A percentile compares a stretch with the other conserved stretches of the same genome.
Conservation (phyloP, 371 early-diverging fungal species). For the Nematocida ironsii region DNA sequence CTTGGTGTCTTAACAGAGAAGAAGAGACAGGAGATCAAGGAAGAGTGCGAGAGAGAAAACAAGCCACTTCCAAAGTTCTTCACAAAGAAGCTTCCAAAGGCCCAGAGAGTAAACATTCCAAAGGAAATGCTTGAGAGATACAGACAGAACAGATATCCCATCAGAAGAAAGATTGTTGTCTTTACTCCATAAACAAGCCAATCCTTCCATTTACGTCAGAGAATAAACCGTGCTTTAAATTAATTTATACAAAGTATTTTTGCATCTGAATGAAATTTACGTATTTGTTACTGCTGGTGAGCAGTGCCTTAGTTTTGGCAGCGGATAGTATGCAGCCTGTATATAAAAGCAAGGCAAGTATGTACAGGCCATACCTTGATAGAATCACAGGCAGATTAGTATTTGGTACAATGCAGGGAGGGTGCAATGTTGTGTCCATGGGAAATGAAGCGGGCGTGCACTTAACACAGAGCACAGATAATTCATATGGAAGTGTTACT, state of each 20-base stretch:
- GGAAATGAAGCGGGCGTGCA: slow-evolving; percentile 24
- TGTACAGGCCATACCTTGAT: slow-evolving; percentile 40
- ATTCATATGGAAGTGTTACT: slow-evolving; percentile 19
- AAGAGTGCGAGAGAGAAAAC: slow-evolving; percentile 33
- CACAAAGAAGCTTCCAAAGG: slow-evolving; percentile 39
- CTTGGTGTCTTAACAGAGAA: slow-evolving; percentile 36
- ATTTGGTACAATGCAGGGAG: slow-evolving; percentile 21
- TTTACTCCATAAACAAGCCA: slow-evolving; percentile 26
- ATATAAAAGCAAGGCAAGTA: slow-evolving; percentile 23
- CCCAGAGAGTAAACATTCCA: slow-evolving; percentile 29
- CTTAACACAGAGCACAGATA: background rate
- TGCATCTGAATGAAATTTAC: background rate
- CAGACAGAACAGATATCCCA: slow-evolving; percentile 18
- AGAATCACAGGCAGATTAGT: background rate
- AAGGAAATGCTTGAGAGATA: slow-evolving; percentile 35
- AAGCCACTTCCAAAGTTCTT: slow-evolving; percentile 50
- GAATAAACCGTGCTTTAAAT: slow-evolving; percentile 23
- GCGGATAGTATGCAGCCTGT: background rate
- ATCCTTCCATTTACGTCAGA: too few relatives aligned
- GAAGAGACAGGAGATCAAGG: slow-evolving; percentile 44
- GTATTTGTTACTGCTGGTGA: background rate
- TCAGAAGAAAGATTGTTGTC: slow-evolving; percentile 47
- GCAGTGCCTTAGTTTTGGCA: too few relatives aligned
- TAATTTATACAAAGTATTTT: slow-evolving; percentile 29
- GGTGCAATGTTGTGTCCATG: slow-evolving; percentile 7